Base-by-base conservation (phyloP, 139 green algal genomes). In the Bryopsis sp. region DNA sequence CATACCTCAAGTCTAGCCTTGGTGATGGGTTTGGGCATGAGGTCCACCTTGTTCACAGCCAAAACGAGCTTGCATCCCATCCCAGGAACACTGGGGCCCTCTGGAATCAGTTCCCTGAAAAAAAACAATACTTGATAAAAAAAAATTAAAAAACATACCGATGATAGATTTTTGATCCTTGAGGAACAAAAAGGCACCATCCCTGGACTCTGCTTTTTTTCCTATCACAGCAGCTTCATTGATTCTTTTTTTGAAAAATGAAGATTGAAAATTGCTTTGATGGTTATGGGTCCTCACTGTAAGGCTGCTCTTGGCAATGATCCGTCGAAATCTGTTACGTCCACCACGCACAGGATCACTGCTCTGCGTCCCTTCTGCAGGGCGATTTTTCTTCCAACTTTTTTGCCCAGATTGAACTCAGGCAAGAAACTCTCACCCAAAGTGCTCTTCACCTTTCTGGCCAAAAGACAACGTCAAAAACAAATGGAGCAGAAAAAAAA, bases 271-370 rank as follows among this genome's bases (percentile, higher is more conserved):
- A 11, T 54, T 54, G n/a, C n/a, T n/a, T n/a, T n/a, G n/a, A n/a
- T n/a, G n/a, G n/a, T n/a, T n/a, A n/a, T n/a, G n/a, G n/a, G n/a
- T n/a, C 79, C 72, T 71, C 39, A 81, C 83, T 76, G 70, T 29
- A 87, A 48, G 2, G 79, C 81, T 22, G 39, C 47, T 1, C 79
- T 62, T 0, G 94, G 94, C 58, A 99, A 84, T n/a, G 87, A 96
- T 24, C 91, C 94, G 74, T 98, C 94, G 83, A 98, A 96, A 79
- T 97, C 91, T 8, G 80, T 81, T 0, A 89, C 48, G 70, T 97
- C 91, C 58, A 97, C 89, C 50, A 98, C 89, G 43, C 82, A 76
- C 48, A 97, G 71, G 69, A 99, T 81, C 31, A 97, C 84, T 0
- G 83, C 80, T 46, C 83, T 72, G 15, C 87, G 68, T 72, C 92